These are phyloP conservation scores for Linanthus parryae DNA, from an alignment of 148 eudicot species.

Conservation along the genomic window DNA sequence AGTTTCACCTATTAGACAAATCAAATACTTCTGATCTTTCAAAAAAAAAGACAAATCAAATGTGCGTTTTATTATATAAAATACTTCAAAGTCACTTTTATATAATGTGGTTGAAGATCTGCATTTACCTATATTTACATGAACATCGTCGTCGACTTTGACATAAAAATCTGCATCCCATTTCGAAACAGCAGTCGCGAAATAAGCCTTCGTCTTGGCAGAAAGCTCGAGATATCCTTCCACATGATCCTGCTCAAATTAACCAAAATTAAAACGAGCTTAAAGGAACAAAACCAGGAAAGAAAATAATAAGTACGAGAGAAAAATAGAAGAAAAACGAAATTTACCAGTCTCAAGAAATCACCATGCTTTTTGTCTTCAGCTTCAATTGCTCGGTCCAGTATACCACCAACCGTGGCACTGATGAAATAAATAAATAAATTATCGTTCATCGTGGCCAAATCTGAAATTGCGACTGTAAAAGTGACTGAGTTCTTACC, in stretches of 20 bases:
- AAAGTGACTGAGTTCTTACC: conserved; percentile 26
- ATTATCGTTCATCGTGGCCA: no score
- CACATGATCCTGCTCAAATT: conserved; percentile 35
- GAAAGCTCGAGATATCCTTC: conserved; percentile 54
- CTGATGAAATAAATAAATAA: no score
- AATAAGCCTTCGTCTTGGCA: conserved; percentile 51
- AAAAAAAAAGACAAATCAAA: no score
- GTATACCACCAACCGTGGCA: conserved; percentile 47
- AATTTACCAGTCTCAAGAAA: conserved; percentile 37
- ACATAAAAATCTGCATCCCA: conserved; percentile 61
- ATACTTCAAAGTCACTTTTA: no score
- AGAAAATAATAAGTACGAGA: conserved; percentile 1
- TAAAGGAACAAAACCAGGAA: neutral
- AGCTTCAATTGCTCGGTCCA: conserved; percentile 50
- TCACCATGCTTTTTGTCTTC: conserved; percentile 39
- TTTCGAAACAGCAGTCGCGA: conserved; percentile 38
- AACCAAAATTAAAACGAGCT: neutral
- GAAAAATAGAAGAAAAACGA: conserved; percentile 2
- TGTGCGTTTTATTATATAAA: no score
- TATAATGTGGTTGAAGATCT: no score
- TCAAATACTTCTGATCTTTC: no score
- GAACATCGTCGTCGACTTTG: conserved; percentile 56
- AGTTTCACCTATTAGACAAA: no score
- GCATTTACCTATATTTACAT: conserved; percentile 54
- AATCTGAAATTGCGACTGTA: conserved; percentile 13